A percentile compares a stretch with the other conserved stretches of the same genome.
phyloP scores from a whole-genome alignment of 768 basidiomycete genomes.

The Butyriboletus loyo region DNA sequence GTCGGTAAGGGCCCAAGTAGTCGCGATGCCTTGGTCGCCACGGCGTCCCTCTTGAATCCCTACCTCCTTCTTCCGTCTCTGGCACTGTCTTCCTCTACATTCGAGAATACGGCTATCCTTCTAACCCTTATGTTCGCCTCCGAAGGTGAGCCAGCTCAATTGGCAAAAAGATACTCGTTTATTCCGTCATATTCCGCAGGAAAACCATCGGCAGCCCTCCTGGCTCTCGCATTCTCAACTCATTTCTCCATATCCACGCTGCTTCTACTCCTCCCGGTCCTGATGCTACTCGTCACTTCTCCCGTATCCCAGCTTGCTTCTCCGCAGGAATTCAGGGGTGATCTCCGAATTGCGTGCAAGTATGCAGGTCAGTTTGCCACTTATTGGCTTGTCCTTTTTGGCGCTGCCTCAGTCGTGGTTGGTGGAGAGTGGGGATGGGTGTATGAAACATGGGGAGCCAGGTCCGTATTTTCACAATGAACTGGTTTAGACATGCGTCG shows the following conservation, averaged over 20 bases:
- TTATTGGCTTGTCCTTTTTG: slow-evolving; percentile 47
- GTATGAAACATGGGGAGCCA: slow-evolving; percentile 79
- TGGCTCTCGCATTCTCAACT: slow-evolving; percentile 66
- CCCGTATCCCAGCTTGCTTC: slow-evolving; percentile 69
- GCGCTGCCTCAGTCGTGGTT: slow-evolving; percentile 49
- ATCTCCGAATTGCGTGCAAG: slow-evolving; percentile 19
- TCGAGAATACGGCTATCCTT: slow-evolving; percentile 76
- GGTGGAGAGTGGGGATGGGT: slow-evolving; percentile 69
- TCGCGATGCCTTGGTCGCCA: slow-evolving; percentile 61
- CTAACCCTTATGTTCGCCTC: slow-evolving; percentile 68
- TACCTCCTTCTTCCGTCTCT: slow-evolving; percentile 79
- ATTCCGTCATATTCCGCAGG: slow-evolving; percentile 39
- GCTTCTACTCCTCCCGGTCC: slow-evolving; percentile 61
- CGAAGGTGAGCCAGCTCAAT: slow-evolving; percentile 43
- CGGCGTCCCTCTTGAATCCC: slow-evolving; percentile 82
- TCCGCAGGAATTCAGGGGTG: slow-evolving; percentile 38
- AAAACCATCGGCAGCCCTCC: slow-evolving; percentile 51
- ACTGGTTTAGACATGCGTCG: not conserved
- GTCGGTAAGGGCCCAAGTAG: slow-evolving; percentile 36
- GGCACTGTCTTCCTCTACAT: slow-evolving; percentile 75
- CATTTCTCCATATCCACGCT: slow-evolving; percentile 72
- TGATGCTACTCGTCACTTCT: slow-evolving; percentile 59
- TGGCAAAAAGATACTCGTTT: not conserved
- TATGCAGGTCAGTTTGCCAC: slow-evolving; percentile 44
- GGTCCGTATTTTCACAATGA: slow-evolving; percentile 40